Base-by-base conservation (phyloP, 345 rosid species). In the Salix purpurea region DNA sequence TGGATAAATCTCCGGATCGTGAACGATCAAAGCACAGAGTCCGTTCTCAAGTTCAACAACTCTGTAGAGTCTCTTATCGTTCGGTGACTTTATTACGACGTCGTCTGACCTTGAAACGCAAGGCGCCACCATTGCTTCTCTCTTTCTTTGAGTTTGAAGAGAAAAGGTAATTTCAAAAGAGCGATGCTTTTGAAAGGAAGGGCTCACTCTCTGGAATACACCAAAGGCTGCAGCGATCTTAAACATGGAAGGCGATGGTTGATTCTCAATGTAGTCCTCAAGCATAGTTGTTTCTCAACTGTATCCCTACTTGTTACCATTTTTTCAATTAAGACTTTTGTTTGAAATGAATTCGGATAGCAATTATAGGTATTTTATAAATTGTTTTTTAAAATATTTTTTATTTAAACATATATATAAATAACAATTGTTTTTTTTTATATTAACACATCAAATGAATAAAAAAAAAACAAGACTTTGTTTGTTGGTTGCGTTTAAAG, bases 1-100 rank as follows among this genome's bases (percentile, higher is more conserved):
- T 21, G 88, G 82, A 72, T 86, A 92, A 80, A 93, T 92, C 87
- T 93, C 95, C 40, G 99, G 98, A 86, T 96, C 99, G 83, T 96
- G 98, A 77, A 96, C 87, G 65, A 96, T 92, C 79, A 96, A 84
- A 77, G 95, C 94, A 75, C 85, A 86, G 75, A 96, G 91, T 19
- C 98, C 96, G 44, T 91, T 96, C 56, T 87, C 83, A 44, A 96
- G 90, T 72, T 88, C 86, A 74, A 92, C 79, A 70, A 86, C 79
- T 78, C 98, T 83, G 86, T 96, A 96, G 7, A 92, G 79, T 13
- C 94, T 89, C 75, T 83, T 79, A 78, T 96, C 99, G 76, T 91
- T 87, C 2, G 97, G 98, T 15, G 99, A 90, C 81, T 92, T 96
- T 19, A 96, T 78, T n/a, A 96, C 97, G 19, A 85, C 67, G 44